Conservation (phyloP, 192 early-diverging fungal species). For the Backusella parvicylindrica region DNA sequence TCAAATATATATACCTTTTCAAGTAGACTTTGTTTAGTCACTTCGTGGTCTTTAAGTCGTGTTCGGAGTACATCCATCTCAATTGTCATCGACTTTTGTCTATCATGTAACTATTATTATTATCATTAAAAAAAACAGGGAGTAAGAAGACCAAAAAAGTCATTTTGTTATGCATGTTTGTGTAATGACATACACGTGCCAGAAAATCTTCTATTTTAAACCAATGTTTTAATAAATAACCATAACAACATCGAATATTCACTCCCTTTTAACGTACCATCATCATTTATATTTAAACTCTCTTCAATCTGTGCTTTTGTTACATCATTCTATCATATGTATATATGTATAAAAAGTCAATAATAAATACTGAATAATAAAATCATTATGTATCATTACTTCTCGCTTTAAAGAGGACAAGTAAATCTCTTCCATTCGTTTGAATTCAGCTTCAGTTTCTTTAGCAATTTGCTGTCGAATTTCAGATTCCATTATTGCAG, state of each 20-base stretch:
- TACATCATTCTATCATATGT: constrained; percentile 7
- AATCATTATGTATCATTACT: constrained; percentile 10
- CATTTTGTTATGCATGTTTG: not conserved
- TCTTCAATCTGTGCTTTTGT: constrained; percentile 1
- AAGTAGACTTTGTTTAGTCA: constrained; percentile 27
- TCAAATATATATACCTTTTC: constrained; percentile 23
- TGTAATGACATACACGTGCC: constrained; percentile 6
- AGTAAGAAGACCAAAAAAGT: not conserved
- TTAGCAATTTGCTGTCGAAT: constrained; percentile 48
- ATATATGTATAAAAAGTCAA: not conserved
- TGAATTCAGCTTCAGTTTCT: constrained; percentile 43
- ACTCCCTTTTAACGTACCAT: not conserved
- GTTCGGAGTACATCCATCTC: constrained; percentile 21
- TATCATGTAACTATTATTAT: constrained; percentile 9
- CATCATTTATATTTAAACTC: not conserved
- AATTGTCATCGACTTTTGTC: constrained; percentile 18
- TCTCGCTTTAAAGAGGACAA: constrained; percentile 21
- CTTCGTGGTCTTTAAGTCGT: constrained; percentile 17
- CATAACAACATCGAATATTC: not conserved
- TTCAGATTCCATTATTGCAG: constrained; percentile 47
- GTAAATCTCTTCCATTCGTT: constrained; percentile 41
- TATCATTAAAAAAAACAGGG: not conserved
- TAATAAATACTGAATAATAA: not conserved
- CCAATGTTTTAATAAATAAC: not conserved
- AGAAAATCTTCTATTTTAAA: constrained; percentile 6